Evolutionary conservation across 2,329 filamentous ascomycete species (phyloP).

Genomic region (Colletotrichum liriopes): DNA sequence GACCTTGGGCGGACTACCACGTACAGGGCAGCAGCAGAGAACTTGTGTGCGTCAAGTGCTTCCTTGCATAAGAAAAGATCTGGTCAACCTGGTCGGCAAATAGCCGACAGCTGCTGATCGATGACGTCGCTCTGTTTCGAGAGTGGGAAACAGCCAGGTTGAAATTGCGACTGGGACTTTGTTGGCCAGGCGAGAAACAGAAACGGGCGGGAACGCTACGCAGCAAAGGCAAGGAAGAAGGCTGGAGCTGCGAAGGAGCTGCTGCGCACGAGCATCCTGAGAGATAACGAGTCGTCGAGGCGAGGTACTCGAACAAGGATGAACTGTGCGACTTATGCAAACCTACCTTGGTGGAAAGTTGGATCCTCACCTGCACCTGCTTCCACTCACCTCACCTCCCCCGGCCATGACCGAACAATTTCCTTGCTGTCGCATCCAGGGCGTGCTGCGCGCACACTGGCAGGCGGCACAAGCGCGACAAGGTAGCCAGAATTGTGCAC

Average conservation of each 20-base stretch:
- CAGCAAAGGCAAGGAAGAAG: constrained; percentile 1
- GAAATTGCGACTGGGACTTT: constrained; percentile 17
- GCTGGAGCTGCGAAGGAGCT: constrained; percentile 6
- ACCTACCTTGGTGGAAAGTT: neutral
- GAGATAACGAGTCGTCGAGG: constrained; percentile 8
- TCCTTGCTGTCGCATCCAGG: too few species aligned
- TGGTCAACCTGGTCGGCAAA: neutral
- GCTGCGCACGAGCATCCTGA: neutral
- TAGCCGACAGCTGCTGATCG: constrained; percentile 24
- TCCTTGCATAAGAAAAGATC: constrained; percentile 3
- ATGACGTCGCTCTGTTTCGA: constrained; percentile 42
- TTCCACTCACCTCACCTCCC: neutral
- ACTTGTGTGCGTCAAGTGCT: constrained; percentile 3
- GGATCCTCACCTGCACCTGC: neutral
- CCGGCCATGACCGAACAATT: neutral
- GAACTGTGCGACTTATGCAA: neutral
- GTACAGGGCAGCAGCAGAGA: constrained; percentile 5
- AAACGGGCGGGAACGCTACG: constrained; percentile 2
- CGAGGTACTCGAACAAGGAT: neutral
- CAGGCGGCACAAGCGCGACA: neutral
- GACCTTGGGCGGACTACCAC: neutral
- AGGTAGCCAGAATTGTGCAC: neutral
- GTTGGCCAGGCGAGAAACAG: constrained; percentile 3
- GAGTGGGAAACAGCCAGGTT: constrained; percentile 32
- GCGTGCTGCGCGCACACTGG: too few species aligned